Base-by-base conservation (phyloP, 306 rosid genomes). In the Pterocarpus santalinus region DNA sequence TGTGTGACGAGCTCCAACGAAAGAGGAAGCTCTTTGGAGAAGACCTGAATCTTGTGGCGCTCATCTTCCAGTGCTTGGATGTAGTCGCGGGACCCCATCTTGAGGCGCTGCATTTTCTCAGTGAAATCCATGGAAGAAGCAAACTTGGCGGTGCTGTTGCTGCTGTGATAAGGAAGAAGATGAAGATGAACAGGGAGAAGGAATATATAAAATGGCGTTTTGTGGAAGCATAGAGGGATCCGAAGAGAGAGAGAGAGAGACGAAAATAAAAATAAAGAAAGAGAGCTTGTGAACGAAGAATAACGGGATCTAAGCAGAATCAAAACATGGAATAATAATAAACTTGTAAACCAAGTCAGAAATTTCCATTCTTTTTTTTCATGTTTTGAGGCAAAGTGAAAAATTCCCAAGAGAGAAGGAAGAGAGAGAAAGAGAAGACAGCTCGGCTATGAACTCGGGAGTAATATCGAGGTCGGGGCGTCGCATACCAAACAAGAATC, bases 21-120 rank as follows among this genome's bases (percentile, higher is more conserved):
- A 12, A 93, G 91, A 65, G 99, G 99, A 34, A 95, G 90, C 81
- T 95, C 99, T 43, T 89, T 84, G 65, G 91, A 88, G 33, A 95
- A 93, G 13, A 93, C 90, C 15, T 83, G 91, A 75, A 95, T 88
- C 77, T 95, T 95, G 3, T 30, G 74, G 58, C 83, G 90, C 73
- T 95, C 99, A 51, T 72, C 78, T 70, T 93, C 94, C 61, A 95
- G 77, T 69, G 92, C 91, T 73, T 89, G 70, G 47, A 90, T 85
- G 65, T 91, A 93, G 62, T 88, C 88, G 30, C 81, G 61, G 55
- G 82, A 85, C 0, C 87, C 91, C 81, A 90, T 55, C 56, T 81
- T 89, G 1, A 79, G 49, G 2, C 65, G 76, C 72, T 90, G 91
- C 91, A 90, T 91, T 91, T 90, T 86, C 61, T 83, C 69, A 5